phyloP scores from a whole-genome alignment of 2,329 filamentous ascomycete species.

The Penicillium vulpinum region DNA sequence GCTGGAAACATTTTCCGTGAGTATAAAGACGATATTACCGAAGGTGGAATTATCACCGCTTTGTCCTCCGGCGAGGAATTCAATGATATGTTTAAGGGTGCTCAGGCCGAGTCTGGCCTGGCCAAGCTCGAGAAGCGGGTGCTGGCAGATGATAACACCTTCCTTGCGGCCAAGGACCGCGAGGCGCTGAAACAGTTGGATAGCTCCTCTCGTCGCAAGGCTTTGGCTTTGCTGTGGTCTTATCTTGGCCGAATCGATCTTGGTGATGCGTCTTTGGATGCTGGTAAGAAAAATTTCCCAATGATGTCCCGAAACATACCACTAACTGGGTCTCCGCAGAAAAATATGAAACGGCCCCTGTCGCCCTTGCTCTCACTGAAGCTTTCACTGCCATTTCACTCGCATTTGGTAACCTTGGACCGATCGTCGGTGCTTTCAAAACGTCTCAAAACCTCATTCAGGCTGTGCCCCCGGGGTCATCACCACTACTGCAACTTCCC shows the following conservation, averaged over 20 bases:
- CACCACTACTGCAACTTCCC: slow-evolving; percentile 88
- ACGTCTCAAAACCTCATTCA: slow-evolving; percentile 86
- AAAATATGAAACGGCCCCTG: slow-evolving; percentile 86
- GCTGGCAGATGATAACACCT: slow-evolving; percentile 58
- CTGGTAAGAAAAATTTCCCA: slow-evolving; percentile 43
- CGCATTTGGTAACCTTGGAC: slow-evolving; percentile 79
- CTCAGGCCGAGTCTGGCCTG: slow-evolving; percentile 76
- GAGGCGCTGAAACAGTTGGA: slow-evolving; percentile 77
- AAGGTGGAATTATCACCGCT: slow-evolving; percentile 75
- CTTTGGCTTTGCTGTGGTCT: slow-evolving; percentile 87
- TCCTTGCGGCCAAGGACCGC: slow-evolving; percentile 72
- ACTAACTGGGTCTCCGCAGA: slow-evolving; percentile 45
- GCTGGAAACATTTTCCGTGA: slow-evolving; percentile 93
- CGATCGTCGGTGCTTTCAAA: slow-evolving; percentile 78
- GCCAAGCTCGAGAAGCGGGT: slow-evolving; percentile 82
- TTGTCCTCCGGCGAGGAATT: slow-evolving; percentile 87
- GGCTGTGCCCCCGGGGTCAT: slow-evolving; percentile 77
- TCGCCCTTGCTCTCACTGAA: slow-evolving; percentile 80
- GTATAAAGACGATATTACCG: slow-evolving; percentile 80
- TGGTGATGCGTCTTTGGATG: slow-evolving; percentile 72
- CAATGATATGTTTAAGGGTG: slow-evolving; percentile 70
- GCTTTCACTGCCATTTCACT: slow-evolving; percentile 84
- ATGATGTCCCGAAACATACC: neutral
- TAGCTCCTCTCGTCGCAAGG: slow-evolving; percentile 76
- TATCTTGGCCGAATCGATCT: slow-evolving; percentile 89